phyloP scores from a whole-genome alignment of 345 rosid species.

The Reutealis trisperma region DNA sequence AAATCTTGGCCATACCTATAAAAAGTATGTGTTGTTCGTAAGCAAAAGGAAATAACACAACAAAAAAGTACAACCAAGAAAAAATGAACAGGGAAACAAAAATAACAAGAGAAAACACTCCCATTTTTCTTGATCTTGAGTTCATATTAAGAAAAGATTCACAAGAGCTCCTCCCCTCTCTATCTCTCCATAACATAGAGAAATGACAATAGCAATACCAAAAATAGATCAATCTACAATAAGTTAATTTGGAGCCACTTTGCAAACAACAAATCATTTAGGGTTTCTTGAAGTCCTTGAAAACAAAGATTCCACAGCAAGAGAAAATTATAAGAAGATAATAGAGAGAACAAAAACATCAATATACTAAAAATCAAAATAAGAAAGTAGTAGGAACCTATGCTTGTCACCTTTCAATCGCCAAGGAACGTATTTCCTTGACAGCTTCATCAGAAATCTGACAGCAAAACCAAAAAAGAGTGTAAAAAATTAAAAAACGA shows the following conservation, averaged over 20 bases:
- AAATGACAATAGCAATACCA: not conserved
- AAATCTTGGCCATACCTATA: constrained; percentile 75
- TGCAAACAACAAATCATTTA: not conserved
- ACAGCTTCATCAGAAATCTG: constrained; percentile 95
- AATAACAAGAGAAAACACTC: not conserved
- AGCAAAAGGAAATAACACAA: not conserved
- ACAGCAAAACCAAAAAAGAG: constrained; percentile 1
- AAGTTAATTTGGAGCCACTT: not conserved
- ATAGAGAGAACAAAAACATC: not conserved
- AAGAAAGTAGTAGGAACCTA: not conserved
- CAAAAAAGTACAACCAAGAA: not conserved
- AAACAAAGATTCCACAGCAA: not conserved
- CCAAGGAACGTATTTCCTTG: constrained; percentile 61
- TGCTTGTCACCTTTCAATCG: constrained; percentile 59
- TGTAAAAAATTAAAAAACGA: not conserved
- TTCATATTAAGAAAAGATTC: not conserved
- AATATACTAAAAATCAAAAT: not conserved
- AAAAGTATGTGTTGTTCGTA: constrained; percentile 17
- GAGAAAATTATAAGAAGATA: not conserved
- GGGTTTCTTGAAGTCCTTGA: not conserved
- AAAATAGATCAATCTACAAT: no score
- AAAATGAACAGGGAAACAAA: not conserved
- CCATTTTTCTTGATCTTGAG: not conserved
- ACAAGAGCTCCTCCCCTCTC: not conserved
- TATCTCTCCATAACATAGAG: not conserved